Percentiles rank a stretch among this genome's conserved stretches.
These are phyloP conservation scores for Infundibulicybe gibba DNA, from an alignment of 768 basidiomycete genomes.

Conservation along the genomic window DNA sequence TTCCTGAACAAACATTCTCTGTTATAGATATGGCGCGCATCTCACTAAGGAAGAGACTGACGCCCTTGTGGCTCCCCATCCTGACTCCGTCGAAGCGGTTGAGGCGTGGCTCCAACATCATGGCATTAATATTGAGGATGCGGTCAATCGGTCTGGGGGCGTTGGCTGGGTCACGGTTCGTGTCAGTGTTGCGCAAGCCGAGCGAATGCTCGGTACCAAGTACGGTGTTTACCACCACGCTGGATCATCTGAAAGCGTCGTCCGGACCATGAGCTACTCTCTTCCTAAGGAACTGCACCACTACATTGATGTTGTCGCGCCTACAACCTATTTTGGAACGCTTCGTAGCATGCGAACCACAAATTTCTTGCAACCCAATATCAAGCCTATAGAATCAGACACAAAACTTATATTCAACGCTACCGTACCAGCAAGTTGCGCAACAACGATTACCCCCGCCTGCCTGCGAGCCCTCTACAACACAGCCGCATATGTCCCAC, in stretches of 20 bases:
- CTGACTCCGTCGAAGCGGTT: slow-evolving; percentile 46
- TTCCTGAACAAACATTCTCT: background rate
- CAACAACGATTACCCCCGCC: slow-evolving; percentile 44
- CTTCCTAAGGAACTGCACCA: slow-evolving; percentile 48
- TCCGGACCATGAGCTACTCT: slow-evolving; percentile 60
- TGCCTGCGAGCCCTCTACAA: slow-evolving; percentile 61
- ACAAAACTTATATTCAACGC: slow-evolving; percentile 18
- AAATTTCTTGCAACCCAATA: slow-evolving; percentile 51
- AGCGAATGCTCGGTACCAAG: slow-evolving; percentile 55
- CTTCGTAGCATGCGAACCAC: slow-evolving; percentile 49
- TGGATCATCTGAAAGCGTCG: slow-evolving; percentile 40
- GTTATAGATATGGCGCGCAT: slow-evolving; percentile 52
- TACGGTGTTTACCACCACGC: slow-evolving; percentile 56
- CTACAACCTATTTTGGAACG: slow-evolving; percentile 64
- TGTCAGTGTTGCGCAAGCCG: slow-evolving; percentile 53
- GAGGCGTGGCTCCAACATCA: slow-evolving; percentile 53
- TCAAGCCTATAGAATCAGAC: slow-evolving; percentile 36
- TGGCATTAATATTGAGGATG: slow-evolving; percentile 32
- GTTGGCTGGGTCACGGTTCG: slow-evolving; percentile 58
- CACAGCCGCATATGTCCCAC: slow-evolving; percentile 43
- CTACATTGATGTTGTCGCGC: slow-evolving; percentile 57
- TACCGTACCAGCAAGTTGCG: slow-evolving; percentile 40
- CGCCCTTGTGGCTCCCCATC: slow-evolving; percentile 49
- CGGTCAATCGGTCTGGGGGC: slow-evolving; percentile 35
- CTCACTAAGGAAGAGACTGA: slow-evolving; percentile 57